Evolutionary conservation across 768 basidiomycete species (phyloP).

Genomic region (Phylloporus rhodoxanthus): DNA sequence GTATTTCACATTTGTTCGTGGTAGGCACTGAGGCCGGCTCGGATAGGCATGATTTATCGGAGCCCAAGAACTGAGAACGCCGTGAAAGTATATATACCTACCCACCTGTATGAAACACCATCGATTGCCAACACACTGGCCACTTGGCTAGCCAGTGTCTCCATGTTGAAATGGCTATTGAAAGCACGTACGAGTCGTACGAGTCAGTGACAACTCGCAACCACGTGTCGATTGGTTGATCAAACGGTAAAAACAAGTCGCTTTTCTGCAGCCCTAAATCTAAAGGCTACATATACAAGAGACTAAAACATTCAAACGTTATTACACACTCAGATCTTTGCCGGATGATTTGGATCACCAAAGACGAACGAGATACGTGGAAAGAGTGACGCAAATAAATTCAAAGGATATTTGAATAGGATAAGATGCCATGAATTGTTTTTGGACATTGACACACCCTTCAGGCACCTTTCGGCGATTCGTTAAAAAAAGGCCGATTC

Average conservation of each 20-base stretch:
- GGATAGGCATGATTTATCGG: too few species aligned
- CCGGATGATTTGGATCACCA: constrained; percentile 16
- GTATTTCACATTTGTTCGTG: not conserved
- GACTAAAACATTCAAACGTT: constrained; percentile 18
- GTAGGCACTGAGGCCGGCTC: too few species aligned
- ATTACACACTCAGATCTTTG: constrained; percentile 19
- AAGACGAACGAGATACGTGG: constrained; percentile 4
- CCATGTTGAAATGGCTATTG: too few species aligned
- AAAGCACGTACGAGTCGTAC: too few species aligned
- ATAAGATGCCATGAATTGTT: too few species aligned
- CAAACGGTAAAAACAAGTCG: too few species aligned
- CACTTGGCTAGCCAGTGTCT: constrained; percentile 5
- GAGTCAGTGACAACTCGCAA: too few species aligned
- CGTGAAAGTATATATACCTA: not conserved
- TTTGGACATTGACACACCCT: too few species aligned
- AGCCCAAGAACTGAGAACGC: not conserved
- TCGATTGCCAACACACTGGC: constrained; percentile 7
- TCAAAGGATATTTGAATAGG: too few species aligned
- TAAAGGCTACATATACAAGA: constrained; percentile 21
- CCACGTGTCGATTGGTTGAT: not conserved
- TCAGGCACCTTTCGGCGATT: too few species aligned
- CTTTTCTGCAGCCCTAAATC: constrained; percentile 6
- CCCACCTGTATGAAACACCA: not conserved
- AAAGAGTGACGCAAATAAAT: too few species aligned
- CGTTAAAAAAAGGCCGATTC: constrained; percentile 48